These are phyloP conservation scores for Rhizophagus clarus DNA, from an alignment of 192 early-diverging fungal genomes.

Conservation along the genomic window DNA sequence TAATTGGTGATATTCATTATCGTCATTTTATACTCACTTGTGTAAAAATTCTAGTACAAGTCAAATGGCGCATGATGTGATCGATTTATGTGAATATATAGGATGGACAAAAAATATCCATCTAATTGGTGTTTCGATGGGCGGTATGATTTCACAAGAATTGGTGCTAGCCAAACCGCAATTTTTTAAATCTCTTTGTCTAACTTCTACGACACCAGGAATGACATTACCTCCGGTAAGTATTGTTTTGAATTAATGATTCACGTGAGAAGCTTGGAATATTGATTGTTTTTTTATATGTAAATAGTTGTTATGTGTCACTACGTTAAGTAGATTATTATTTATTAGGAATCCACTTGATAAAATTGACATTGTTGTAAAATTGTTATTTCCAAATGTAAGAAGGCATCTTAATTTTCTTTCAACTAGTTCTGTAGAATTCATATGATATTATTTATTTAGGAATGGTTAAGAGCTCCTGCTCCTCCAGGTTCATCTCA, in stretches of 20 bases:
- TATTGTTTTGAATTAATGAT: neutral
- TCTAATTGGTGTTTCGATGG: constrained; percentile 83
- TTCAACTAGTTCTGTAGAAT: neutral
- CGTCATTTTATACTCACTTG: neutral
- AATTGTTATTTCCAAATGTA: constrained; percentile 19
- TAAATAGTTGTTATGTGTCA: neutral
- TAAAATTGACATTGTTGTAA: neutral
- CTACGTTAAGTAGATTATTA: neutral
- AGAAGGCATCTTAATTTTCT: too few species aligned
- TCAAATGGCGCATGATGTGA: constrained; percentile 79
- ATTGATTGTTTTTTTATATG: neutral
- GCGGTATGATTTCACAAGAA: constrained; percentile 86
- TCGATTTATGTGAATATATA: constrained; percentile 67
- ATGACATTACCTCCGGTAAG: constrained; percentile 37
- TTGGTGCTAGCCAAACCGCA: constrained; percentile 59
- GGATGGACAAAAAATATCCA: constrained; percentile 74
- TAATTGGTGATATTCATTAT: too few species aligned
- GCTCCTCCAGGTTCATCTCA: constrained; percentile 1
- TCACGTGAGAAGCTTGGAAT: too few species aligned
- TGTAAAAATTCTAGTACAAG: constrained; percentile 48
- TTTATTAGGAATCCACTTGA: neutral
- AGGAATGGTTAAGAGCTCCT: constrained; percentile 3
- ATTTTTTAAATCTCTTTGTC: constrained; percentile 57
- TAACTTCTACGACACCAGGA: constrained; percentile 65
- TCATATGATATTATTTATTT: neutral